Evolutionary conservation across 2,329 filamentous ascomycete genomes (phyloP).

Genomic region (Aspergillus chevalieri): DNA sequence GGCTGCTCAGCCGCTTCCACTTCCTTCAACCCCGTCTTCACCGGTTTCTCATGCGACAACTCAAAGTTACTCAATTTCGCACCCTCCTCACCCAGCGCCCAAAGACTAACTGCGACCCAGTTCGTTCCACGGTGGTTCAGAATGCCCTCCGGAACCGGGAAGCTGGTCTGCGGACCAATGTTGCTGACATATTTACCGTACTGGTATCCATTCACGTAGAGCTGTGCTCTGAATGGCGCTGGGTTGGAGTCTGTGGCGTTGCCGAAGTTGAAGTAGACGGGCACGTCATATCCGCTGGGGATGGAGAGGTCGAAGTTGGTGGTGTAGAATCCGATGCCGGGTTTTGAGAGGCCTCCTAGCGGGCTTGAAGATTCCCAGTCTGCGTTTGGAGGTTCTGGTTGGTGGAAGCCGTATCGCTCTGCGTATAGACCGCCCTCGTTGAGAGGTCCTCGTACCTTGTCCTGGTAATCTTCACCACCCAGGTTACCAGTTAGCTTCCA

Average conservation of each 20-base stretch:
- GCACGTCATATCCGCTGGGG: slow-evolving; percentile 50
- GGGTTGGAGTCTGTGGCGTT: slow-evolving; percentile 43
- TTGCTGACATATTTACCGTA: slow-evolving; percentile 64
- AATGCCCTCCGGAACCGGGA: slow-evolving; percentile 68
- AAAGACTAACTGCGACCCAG: slow-evolving; percentile 61
- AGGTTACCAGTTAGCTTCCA: slow-evolving; percentile 59
- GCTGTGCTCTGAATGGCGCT: slow-evolving; percentile 53
- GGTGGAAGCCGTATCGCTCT: slow-evolving; percentile 52
- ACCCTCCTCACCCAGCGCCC: slow-evolving; percentile 56
- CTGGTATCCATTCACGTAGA: slow-evolving; percentile 73
- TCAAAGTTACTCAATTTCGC: slow-evolving; percentile 53
- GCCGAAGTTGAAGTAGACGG: slow-evolving; percentile 47
- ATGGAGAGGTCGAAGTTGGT: slow-evolving; percentile 48
- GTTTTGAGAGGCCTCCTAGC: slow-evolving; percentile 35
- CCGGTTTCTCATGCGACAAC: slow-evolving; percentile 44
- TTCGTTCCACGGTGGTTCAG: slow-evolving; percentile 66
- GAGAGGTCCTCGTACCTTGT: slow-evolving; percentile 48
- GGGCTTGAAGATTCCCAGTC: slow-evolving; percentile 31
- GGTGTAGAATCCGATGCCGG: slow-evolving; percentile 50
- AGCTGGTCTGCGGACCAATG: slow-evolving; percentile 66
- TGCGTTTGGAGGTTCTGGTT: slow-evolving; percentile 41
- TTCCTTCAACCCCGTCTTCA: slow-evolving; percentile 46
- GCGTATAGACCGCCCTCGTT: slow-evolving; percentile 54
- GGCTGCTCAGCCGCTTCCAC: slow-evolving; percentile 44
- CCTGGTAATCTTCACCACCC: slow-evolving; percentile 50